phyloP scores from a whole-genome alignment of 192 early-diverging fungal species.

The Mortierella antarctica region DNA sequence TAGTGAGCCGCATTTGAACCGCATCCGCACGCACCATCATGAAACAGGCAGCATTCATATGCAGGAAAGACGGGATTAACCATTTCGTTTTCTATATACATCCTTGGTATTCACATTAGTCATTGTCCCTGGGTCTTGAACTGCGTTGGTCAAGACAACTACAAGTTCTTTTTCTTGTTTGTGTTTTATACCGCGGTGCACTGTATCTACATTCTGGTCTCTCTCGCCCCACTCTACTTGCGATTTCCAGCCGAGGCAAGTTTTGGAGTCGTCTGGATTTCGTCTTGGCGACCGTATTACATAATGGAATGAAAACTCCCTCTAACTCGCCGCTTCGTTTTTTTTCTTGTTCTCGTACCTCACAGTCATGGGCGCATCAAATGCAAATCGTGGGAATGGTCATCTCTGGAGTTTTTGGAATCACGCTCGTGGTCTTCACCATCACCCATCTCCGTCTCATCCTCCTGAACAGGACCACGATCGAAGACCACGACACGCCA shows the following conservation, averaged over 20 bases:
- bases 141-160: constrained; percentile 66
- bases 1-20: background rate
- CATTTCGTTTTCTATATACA: background rate
- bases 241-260: constrained; percentile 37
- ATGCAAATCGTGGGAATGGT: constrained; percentile 26
- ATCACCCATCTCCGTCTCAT: constrained; percentile 58
- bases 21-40: background rate
- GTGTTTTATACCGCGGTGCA: constrained; percentile 61
- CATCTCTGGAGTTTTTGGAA: constrained; percentile 52
- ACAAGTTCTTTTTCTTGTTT: constrained; percentile 68
- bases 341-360: background rate
- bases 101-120: constrained; percentile 9
- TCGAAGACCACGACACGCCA: constrained; percentile 56
- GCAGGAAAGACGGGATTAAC: too few species aligned
- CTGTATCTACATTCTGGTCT: constrained; percentile 53
- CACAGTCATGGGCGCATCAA: constrained; percentile 39
- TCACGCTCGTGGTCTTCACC: constrained; percentile 57
- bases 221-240: constrained; percentile 39
- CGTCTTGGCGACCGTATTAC: background rate
- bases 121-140: constrained; percentile 55
- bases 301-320: background rate
- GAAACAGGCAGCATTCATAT: too few species aligned
- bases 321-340: background rate
- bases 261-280: constrained; percentile 2
- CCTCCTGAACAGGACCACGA: constrained; percentile 59